Percentiles rank a stretch among this genome's conserved stretches.
phyloP scores from a whole-genome alignment of 805 yeast genomes.

The Candida chilensis region DNA sequence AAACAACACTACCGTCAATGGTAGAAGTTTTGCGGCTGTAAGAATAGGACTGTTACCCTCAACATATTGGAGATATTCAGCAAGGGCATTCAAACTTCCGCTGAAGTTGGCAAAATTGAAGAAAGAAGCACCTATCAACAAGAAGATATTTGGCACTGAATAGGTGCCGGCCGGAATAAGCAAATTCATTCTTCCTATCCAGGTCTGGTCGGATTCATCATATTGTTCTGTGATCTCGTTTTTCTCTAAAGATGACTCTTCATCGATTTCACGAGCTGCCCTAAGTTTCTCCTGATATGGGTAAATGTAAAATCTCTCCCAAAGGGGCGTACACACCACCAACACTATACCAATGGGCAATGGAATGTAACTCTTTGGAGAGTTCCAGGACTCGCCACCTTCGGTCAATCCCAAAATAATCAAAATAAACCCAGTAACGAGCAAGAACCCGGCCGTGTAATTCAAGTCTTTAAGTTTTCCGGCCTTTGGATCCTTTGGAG shows the following conservation, averaged over 20 bases:
- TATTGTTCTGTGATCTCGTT: no score
- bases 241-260: background rate
- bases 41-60: constrained; percentile 17
- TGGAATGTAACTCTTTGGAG: constrained; percentile 32
- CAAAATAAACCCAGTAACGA: constrained; percentile 23
- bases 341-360: constrained; percentile 24
- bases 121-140: no score
- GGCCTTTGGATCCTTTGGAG: constrained; percentile 9
- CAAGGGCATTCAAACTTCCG: no score
- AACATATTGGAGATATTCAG: constrained; percentile 14
- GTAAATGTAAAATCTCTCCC: constrained; percentile 15
- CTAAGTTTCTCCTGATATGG: no score
- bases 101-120: no score
- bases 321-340: constrained; percentile 12
- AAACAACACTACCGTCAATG: constrained; percentile 17
- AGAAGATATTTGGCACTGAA: no score
- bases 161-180: no score
- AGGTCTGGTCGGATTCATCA: no score
- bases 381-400: constrained; percentile 32
- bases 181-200: constrained; percentile 8
- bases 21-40: constrained; percentile 23
- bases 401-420: constrained; percentile 34
- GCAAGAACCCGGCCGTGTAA: constrained; percentile 17
- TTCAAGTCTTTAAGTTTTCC: constrained; percentile 17
- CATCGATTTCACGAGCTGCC: constrained; percentile 2